These are phyloP conservation scores for Pyricularia grisea DNA, from an alignment of 2,329 filamentous ascomycete species.

Conservation along the genomic window DNA sequence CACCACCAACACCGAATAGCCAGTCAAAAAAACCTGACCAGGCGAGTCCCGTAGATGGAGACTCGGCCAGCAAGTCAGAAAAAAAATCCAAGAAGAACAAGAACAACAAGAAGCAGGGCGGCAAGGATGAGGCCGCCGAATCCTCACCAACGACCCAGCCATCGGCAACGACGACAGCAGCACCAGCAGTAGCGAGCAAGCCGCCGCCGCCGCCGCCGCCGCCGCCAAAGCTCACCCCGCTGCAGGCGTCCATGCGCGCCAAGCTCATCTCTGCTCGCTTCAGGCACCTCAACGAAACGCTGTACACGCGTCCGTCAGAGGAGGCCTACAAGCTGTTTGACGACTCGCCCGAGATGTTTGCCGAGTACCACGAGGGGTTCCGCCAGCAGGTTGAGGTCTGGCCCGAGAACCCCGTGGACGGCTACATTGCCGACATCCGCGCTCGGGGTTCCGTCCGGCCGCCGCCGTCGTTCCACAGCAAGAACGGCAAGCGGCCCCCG, in stretches of 20 bases:
- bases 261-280: slow-evolving; percentile 94
- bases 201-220: neutral
- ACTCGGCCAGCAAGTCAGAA: slow-evolving; percentile 16
- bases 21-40: neutral
- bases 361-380: slow-evolving; percentile 94
- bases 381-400: slow-evolving; percentile 89
- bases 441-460: slow-evolving; percentile 40
- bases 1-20: neutral
- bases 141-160: neutral
- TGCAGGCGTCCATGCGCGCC: slow-evolving; percentile 88
- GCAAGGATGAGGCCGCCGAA: slow-evolving; percentile 10
- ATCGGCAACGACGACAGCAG: neutral
- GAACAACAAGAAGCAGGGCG: slow-evolving; percentile 16
- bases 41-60: slow-evolving; percentile 1
- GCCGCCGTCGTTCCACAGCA: slow-evolving; percentile 25
- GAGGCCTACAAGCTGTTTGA: slow-evolving; percentile 79
- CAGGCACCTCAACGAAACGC: slow-evolving; percentile 91
- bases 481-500: slow-evolving; percentile 9
- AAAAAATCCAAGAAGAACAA: slow-evolving; percentile 21
- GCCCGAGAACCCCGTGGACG: slow-evolving; percentile 93
- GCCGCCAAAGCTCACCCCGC: slow-evolving; percentile 65
- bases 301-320: slow-evolving; percentile 84
- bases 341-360: slow-evolving; percentile 83
- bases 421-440: slow-evolving; percentile 66
- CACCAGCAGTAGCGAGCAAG: neutral